Percentiles rank a stretch among this genome's conserved stretches.
Evolutionary conservation across 257 asterid genomes (phyloP).

Genomic region (Solanum chilense): DNA sequence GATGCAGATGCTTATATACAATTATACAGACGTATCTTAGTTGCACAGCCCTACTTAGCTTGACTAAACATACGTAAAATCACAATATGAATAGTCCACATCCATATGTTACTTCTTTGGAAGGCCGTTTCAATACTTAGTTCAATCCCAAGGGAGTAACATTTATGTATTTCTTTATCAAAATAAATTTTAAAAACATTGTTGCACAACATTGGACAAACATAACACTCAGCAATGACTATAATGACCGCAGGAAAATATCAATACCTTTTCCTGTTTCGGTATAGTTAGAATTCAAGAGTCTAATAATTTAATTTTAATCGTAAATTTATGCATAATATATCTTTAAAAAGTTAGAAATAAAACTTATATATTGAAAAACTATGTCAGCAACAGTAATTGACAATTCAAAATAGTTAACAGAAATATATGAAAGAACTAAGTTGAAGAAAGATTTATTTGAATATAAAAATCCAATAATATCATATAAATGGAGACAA

Average conservation of each 20-base stretch:
- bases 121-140: constrained; percentile 1
- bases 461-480: too few species aligned
- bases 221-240: background rate
- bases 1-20: background rate
- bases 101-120: background rate
- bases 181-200: background rate
- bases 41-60: background rate
- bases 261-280: background rate
- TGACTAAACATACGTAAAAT: background rate
- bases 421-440: too few species aligned
- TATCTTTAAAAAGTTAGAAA: too few species aligned
- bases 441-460: too few species aligned
- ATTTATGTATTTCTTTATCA: background rate
- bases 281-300: too few species aligned
- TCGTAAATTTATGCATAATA: too few species aligned
- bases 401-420: too few species aligned
- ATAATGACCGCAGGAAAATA: background rate
- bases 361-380: too few species aligned
- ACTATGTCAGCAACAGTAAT: too few species aligned
- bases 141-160: background rate
- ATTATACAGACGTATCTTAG: background rate
- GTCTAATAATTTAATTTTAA: too few species aligned
- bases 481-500: too few species aligned
- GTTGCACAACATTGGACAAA: background rate
- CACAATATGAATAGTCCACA: background rate